These are phyloP conservation scores for Sclerotiophoma versabilis DNA, from an alignment of 2,329 filamentous ascomycete genomes.

Conservation along the genomic window DNA sequence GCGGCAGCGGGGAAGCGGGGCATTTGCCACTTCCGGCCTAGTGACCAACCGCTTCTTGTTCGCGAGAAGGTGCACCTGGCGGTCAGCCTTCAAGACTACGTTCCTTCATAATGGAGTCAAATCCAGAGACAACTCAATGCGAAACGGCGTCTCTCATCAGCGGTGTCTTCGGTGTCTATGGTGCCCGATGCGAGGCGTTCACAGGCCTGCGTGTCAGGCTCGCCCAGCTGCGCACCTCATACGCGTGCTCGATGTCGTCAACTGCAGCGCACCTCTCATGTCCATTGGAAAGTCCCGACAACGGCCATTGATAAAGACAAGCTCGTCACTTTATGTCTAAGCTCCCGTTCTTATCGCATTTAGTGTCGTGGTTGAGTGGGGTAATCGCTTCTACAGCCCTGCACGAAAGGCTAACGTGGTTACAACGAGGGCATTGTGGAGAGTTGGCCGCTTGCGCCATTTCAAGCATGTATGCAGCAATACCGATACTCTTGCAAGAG, in stretches of 20 bases:
- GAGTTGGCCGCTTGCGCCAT: slow-evolving; percentile 20
- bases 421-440: background rate
- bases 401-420: background rate
- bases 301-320: slow-evolving; percentile 3
- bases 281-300: background rate
- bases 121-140: background rate
- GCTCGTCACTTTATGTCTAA: background rate
- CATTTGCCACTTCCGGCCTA: background rate
- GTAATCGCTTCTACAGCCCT: background rate
- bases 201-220: background rate
- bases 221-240: slow-evolving; percentile 19
- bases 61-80: background rate
- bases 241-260: slow-evolving; percentile 13
- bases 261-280: slow-evolving; percentile 6
- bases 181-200: background rate
- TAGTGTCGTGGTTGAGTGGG: slow-evolving; percentile 7
- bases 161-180: slow-evolving; percentile 3
- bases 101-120: background rate
- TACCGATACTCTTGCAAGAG: slow-evolving; percentile 7
- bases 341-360: background rate
- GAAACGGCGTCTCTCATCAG: background rate
- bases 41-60: background rate
- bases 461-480: slow-evolving; percentile 18
- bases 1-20: background rate
- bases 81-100: background rate